These are phyloP conservation scores for Colletotrichum gigasporum DNA, from an alignment of 2,329 filamentous ascomycete species.

Conservation along the genomic window DNA sequence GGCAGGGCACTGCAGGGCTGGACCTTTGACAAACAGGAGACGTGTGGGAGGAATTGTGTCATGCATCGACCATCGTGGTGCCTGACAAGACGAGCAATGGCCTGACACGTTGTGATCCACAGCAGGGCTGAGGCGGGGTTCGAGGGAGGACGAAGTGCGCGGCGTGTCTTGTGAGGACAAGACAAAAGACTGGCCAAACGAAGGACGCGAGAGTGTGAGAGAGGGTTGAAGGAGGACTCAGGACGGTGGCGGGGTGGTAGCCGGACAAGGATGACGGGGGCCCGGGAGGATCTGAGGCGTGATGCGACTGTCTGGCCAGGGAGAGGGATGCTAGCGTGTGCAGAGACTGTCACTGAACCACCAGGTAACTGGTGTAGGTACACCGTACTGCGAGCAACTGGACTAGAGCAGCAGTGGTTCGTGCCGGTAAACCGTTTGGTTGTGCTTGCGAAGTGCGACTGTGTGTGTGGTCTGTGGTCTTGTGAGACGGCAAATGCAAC, in stretches of 20 bases:
- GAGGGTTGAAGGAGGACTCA: background rate
- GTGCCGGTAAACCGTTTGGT: background rate
- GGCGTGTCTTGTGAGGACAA: background rate
- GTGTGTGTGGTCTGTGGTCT: conserved; percentile 5
- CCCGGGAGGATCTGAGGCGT: conserved; percentile 17
- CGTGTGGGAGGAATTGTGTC: conserved; percentile 28
- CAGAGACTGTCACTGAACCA: too few species aligned
- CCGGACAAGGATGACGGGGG: conserved; percentile 14
- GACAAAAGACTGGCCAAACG: background rate
- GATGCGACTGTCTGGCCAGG: background rate
- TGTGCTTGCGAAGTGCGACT: background rate
- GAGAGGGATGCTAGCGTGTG: background rate
- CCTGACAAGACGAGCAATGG: conserved; percentile 21
- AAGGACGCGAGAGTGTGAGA: background rate
- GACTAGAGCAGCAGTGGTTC: background rate
- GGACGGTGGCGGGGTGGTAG: conserved; percentile 12
- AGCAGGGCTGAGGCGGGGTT: conserved; percentile 29
- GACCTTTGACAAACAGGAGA: conserved; percentile 27
- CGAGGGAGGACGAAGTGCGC: background rate
- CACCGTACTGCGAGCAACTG: background rate
- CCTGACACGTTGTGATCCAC: conserved; percentile 29
- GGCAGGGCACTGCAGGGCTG: conserved; percentile 27
- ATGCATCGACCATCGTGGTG: conserved; percentile 31
- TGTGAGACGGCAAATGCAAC: conserved; percentile 30
- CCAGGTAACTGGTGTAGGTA: too few species aligned